Evolutionary conservation across 176 grass and related monocot genomes (phyloP).

Genomic region (Zea luxurians): DNA sequence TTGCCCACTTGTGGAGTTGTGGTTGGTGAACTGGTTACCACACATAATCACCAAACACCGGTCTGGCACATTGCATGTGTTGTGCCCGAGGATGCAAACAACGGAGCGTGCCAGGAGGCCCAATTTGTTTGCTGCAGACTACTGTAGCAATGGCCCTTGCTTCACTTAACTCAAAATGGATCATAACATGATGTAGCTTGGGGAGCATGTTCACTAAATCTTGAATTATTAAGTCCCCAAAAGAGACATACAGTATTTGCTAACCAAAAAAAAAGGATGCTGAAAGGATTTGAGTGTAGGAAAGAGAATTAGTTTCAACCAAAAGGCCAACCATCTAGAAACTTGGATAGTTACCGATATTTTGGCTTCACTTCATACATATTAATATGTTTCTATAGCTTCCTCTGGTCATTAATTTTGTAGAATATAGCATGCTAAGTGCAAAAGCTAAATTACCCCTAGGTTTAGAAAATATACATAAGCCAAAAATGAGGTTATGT

Average conservation of each 20-base stretch:
- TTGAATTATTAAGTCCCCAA: background rate
- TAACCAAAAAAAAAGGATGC: background rate
- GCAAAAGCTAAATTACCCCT: background rate
- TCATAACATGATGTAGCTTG: slow-evolving; percentile 9
- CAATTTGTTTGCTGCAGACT: background rate
- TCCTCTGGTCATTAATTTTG: background rate
- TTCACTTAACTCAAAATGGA: background rate
- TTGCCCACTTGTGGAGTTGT: background rate
- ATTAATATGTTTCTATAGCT: background rate
- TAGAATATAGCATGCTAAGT: background rate
- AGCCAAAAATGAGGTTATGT: background rate
- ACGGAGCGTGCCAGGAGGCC: background rate
- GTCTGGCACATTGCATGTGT: background rate
- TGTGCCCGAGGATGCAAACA: background rate
- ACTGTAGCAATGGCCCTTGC: background rate
- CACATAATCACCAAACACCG: background rate
- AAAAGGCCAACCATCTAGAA: slow-evolving; percentile 4
- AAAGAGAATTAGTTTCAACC: slow-evolving; percentile 20
- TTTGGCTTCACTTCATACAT: background rate
- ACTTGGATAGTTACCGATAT: background rate
- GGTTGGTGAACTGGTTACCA: background rate
- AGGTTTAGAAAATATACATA: slow-evolving; percentile 18
- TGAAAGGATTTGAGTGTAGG: background rate
- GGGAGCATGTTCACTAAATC: background rate
- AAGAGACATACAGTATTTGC: background rate